Percentiles rank a stretch among this genome's conserved stretches.
Evolutionary conservation across 177 flowering plant species (phyloP).

Genomic region (Vitis hybrid): DNA sequence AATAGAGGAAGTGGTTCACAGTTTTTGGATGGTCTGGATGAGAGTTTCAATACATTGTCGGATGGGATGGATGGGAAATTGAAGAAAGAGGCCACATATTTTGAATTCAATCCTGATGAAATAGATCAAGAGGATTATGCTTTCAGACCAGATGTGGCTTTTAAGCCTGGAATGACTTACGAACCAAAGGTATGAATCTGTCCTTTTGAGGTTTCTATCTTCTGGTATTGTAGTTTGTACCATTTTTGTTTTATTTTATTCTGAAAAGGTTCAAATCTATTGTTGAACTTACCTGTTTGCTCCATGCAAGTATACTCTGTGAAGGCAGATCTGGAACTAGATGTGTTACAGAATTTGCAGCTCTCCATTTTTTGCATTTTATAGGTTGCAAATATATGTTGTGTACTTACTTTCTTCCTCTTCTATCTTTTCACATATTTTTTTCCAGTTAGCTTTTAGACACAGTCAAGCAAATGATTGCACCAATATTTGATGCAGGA

Average conservation of each 20-base stretch:
- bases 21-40: slow-evolving; percentile 42
- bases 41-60: slow-evolving; percentile 41
- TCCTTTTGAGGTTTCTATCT: not conserved
- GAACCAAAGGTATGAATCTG: slow-evolving; percentile 41
- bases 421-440: too few relatives aligned
- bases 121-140: slow-evolving; percentile 41
- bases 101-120: slow-evolving; percentile 55
- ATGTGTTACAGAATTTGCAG: too few relatives aligned
- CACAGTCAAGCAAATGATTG: too few relatives aligned
- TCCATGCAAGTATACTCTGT: too few relatives aligned
- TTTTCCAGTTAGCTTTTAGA: too few relatives aligned
- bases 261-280: too few relatives aligned
- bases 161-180: slow-evolving; percentile 38
- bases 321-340: too few relatives aligned
- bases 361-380: too few relatives aligned
- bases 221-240: not conserved
- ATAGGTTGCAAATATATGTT: too few relatives aligned
- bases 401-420: too few relatives aligned
- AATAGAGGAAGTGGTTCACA: slow-evolving; percentile 19
- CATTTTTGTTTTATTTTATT: not conserved
- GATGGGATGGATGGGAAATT: slow-evolving; percentile 80
- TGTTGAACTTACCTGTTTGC: too few relatives aligned
- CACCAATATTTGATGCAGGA: too few relatives aligned
- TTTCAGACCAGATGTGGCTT: slow-evolving; percentile 57
- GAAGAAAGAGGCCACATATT: slow-evolving; percentile 63